Conservation (phyloP, 176 grass and related monocot genomes). For the bread wheat (Triticum aestivum) region DNA sequence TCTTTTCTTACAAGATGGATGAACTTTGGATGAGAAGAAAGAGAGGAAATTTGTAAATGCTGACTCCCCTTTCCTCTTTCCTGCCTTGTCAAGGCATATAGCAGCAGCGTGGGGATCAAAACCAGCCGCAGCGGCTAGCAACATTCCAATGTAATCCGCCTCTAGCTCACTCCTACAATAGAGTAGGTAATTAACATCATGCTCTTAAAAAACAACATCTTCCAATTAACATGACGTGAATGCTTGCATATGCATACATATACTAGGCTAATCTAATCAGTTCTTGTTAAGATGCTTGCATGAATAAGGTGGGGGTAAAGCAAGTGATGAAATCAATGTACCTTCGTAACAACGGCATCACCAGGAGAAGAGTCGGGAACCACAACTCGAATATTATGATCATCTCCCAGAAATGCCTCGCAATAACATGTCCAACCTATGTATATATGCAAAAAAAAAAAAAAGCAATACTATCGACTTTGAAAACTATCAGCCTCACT, state of each 20-base stretch:
- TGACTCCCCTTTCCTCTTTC: too few species aligned
- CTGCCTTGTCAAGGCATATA: too few species aligned
- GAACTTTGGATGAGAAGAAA: not conserved
- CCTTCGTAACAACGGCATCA: not conserved
- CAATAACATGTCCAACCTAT: not conserved
- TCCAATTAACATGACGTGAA: not conserved
- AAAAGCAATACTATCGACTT: not conserved
- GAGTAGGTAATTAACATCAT: not conserved
- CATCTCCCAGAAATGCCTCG: not conserved
- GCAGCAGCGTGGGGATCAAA: too few species aligned
- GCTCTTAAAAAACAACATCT: not conserved
- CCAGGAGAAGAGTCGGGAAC: not conserved
- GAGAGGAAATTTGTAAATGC: too few species aligned
- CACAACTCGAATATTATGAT: not conserved
- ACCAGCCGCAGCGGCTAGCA: not conserved
- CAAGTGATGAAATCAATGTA: not conserved
- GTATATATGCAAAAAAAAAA: too few species aligned
- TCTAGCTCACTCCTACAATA: not conserved
- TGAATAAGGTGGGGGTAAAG: not conserved
- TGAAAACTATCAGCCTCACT: not conserved
- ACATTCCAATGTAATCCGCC: not conserved
- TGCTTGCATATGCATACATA: not conserved
- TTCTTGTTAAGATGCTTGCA: not conserved
- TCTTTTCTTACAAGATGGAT: not conserved
- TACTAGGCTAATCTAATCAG: not conserved